These are phyloP conservation scores for Quercus ilex DNA, from an alignment of 306 rosid species.

Conservation along the genomic window DNA sequence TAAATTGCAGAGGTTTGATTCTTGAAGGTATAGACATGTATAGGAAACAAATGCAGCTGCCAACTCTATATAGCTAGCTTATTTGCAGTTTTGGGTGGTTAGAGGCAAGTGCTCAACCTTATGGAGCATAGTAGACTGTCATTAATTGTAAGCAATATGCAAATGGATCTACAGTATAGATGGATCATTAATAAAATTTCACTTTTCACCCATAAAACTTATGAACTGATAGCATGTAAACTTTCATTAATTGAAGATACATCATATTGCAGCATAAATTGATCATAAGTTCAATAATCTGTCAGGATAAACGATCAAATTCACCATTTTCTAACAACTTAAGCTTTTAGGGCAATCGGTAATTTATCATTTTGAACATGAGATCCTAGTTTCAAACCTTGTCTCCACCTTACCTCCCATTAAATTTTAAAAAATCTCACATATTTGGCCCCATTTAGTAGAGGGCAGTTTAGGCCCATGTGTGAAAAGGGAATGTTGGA, in stretches of 20 bases:
- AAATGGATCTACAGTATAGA: conserved; percentile 14
- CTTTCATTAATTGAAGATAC: neutral
- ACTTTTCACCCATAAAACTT: neutral
- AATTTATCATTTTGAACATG: no score
- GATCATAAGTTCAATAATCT: neutral
- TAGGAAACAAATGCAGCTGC: conserved; percentile 1
- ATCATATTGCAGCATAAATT: neutral
- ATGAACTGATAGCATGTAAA: neutral
- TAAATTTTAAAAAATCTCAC: no score
- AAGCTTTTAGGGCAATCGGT: no score
- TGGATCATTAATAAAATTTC: neutral
- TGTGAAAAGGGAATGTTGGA: no score
- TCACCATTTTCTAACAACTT: no score
- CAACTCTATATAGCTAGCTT: conserved; percentile 10
- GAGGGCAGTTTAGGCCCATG: no score
- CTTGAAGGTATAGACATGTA: neutral
- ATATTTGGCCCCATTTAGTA: no score
- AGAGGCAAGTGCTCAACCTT: neutral
- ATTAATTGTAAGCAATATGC: neutral
- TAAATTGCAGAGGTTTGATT: neutral
- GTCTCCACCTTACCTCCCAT: no score
- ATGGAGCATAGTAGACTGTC: conserved; percentile 1
- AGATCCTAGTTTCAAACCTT: no score
- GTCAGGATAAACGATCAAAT: no score
- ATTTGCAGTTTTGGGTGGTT: conserved; percentile 15